Percentiles rank a stretch among this genome's conserved stretches.
phyloP scores from a whole-genome alignment of 176 grass and related monocot species.

The Bromus sterilis region DNA sequence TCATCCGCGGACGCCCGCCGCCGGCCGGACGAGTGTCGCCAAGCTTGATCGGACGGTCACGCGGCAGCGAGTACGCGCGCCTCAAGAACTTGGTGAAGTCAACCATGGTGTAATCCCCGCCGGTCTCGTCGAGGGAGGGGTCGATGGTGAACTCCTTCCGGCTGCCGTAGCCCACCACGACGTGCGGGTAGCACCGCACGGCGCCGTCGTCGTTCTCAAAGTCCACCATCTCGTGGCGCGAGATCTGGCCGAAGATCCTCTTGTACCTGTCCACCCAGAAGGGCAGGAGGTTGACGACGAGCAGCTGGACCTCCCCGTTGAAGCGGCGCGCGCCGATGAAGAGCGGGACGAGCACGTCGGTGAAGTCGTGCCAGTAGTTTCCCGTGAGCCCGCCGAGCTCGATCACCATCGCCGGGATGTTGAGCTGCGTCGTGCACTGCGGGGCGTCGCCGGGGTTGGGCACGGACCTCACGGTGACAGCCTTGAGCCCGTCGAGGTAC shows the following conservation, averaged over 20 bases:
- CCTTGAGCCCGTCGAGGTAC: constrained; percentile 43
- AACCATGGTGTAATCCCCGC: constrained; percentile 39
- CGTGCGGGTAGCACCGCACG: constrained; percentile 44
- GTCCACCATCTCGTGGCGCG: constrained; percentile 50
- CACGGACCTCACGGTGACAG: constrained; percentile 29
- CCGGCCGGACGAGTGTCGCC: neutral
- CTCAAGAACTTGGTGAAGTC: constrained; percentile 57
- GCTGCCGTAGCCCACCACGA: constrained; percentile 46
- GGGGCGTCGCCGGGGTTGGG: constrained; percentile 8
- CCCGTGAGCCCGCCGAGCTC: constrained; percentile 54
- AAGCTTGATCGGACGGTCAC: constrained; percentile 31
- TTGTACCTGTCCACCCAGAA: constrained; percentile 48
- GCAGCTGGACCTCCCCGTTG: constrained; percentile 40
- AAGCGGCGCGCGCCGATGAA: constrained; percentile 49
- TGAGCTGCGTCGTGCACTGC: constrained; percentile 19
- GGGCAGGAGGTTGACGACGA: constrained; percentile 48
- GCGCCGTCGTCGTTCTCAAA: constrained; percentile 39
- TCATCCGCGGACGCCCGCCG: constrained; percentile 21
- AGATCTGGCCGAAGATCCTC: constrained; percentile 31
- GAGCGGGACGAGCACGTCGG: constrained; percentile 50
- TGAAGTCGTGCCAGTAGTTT: constrained; percentile 80
- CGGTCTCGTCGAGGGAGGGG: constrained; percentile 19
- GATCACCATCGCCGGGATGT: constrained; percentile 52
- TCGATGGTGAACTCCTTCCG: constrained; percentile 66
- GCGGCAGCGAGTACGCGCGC: constrained; percentile 28